Evolutionary conservation across 108 stramenopile species (phyloP).

Genomic region (Cyclotella choctawhatcheeana): DNA sequence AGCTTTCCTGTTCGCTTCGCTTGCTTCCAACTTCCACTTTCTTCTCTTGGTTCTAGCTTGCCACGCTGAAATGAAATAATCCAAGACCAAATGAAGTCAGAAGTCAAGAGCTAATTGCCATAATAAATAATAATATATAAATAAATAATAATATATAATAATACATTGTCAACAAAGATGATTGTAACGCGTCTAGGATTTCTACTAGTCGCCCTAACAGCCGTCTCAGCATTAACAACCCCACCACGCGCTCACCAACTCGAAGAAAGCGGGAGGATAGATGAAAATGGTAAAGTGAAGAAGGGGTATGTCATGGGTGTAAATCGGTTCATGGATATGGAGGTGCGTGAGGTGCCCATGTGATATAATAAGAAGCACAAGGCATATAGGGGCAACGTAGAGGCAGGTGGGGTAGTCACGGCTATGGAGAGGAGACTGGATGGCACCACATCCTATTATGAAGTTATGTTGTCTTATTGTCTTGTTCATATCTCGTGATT

Average conservation of each 20-base stretch:
- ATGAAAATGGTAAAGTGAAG: constrained; percentile 28
- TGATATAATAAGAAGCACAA: constrained; percentile 60
- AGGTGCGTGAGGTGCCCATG: constrained; percentile 53
- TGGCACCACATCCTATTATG: constrained; percentile 18
- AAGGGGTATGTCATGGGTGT: constrained; percentile 55
- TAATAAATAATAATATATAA: too few relatives aligned
- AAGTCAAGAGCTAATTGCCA: too few relatives aligned
- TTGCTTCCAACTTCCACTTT: too few relatives aligned
- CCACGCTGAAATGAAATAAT: too few relatives aligned
- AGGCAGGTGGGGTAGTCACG: constrained; percentile 4
- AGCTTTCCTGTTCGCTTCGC: too few relatives aligned
- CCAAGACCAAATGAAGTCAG: too few relatives aligned
- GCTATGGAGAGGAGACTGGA: constrained; percentile 27
- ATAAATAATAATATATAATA: too few relatives aligned
- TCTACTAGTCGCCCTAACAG: constrained; percentile 9
- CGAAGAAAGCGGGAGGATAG: constrained; percentile 33
- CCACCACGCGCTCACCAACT: constrained; percentile 52
- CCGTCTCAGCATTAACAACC: constrained; percentile 7
- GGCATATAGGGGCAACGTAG: constrained; percentile 17
- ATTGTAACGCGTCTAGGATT: neutral
- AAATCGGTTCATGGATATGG: constrained; percentile 71
- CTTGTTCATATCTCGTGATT: neutral
- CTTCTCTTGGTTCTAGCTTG: too few relatives aligned
- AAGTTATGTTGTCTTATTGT: constrained; percentile 1
- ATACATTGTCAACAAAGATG: neutral